Evolutionary conservation across 495 filamentous ascomycete genomes (phyloP).

Genomic region (Podospora fimiseda): DNA sequence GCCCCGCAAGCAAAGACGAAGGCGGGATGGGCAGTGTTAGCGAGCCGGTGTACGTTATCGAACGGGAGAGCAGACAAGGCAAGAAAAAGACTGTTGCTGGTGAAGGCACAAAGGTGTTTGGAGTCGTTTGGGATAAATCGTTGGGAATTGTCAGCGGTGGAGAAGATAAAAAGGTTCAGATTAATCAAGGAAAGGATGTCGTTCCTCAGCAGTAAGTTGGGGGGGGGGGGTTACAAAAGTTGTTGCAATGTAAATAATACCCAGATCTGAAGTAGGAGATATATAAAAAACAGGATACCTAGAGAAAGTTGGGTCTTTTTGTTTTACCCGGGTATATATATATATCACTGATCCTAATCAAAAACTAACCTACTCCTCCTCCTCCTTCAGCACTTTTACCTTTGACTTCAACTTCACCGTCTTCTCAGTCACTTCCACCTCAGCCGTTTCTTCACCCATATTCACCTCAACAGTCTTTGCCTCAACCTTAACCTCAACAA

Average conservation of each 20-base stretch:
- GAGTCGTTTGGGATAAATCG: slow-evolving; percentile 74
- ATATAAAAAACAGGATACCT: slow-evolving; percentile 1
- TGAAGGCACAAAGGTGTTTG: slow-evolving; percentile 85
- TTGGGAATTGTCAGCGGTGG: slow-evolving; percentile 87
- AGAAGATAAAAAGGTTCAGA: slow-evolving; percentile 88
- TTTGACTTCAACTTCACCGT: background rate
- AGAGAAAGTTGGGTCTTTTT: background rate
- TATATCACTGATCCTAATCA: background rate
- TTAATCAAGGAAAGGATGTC: slow-evolving; percentile 60
- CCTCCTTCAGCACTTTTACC: background rate
- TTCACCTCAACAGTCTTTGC: too few species aligned
- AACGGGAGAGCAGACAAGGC: slow-evolving; percentile 68
- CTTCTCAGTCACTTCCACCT: too few species aligned
- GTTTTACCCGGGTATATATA: too few species aligned
- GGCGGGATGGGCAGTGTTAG: slow-evolving; percentile 57
- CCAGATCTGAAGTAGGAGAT: slow-evolving; percentile 6
- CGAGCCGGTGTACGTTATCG: slow-evolving; percentile 74
- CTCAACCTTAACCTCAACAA: too few species aligned
- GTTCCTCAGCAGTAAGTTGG: slow-evolving; percentile 11
- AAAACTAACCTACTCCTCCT: background rate
- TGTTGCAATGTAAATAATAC: slow-evolving; percentile 5
- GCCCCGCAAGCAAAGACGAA: slow-evolving; percentile 55
- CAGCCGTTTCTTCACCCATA: too few species aligned
- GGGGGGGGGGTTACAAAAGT: background rate
- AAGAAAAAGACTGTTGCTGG: slow-evolving; percentile 52